phyloP scores from a whole-genome alignment of 1,284 basidiomycete genomes.

The Pseudomicrostroma phylloplanum region DNA sequence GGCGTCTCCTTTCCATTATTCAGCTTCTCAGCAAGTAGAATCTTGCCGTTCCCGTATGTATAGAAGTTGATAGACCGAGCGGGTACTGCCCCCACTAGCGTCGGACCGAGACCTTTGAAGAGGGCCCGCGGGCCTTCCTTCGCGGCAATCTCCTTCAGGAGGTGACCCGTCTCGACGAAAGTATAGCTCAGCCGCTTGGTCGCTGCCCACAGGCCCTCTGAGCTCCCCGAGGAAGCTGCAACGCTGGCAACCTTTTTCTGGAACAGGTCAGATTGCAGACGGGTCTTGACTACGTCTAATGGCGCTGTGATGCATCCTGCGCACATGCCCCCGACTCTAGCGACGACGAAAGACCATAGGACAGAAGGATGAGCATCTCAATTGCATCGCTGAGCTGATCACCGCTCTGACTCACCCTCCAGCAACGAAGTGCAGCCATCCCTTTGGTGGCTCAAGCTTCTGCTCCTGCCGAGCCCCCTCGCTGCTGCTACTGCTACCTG shows the following conservation, averaged over 20 bases:
- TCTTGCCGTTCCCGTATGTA: conserved; percentile 95
- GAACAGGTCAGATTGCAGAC: conserved; percentile 86
- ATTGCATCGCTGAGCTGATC: not conserved
- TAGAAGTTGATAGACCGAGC: conserved; percentile 89
- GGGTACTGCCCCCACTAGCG: conserved; percentile 87
- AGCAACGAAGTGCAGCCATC: conserved; percentile 53
- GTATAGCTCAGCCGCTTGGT: conserved; percentile 69
- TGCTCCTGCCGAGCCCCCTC: conserved; percentile 4
- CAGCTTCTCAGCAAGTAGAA: conserved; percentile 74
- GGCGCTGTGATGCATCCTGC: conserved; percentile 94
- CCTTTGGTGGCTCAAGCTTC: conserved; percentile 34
- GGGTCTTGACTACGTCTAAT: conserved; percentile 96
- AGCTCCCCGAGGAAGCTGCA: conserved; percentile 6
- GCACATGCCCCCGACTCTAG: conserved; percentile 89
- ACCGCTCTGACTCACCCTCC: conserved; percentile 49
- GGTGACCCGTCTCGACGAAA: conserved; percentile 88
- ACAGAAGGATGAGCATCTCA: not conserved
- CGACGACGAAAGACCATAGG: conserved; percentile 4
- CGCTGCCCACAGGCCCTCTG: conserved; percentile 24
- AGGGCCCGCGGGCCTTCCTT: conserved; percentile 83
- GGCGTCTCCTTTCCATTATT: conserved; percentile 75
- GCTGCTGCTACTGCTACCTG: not conserved
- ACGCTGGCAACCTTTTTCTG: conserved; percentile 56
- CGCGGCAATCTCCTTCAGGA: conserved; percentile 59
- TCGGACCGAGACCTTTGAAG: conserved; percentile 91